phyloP scores from a whole-genome alignment of 345 rosid species.

The Turnera subulata region DNA sequence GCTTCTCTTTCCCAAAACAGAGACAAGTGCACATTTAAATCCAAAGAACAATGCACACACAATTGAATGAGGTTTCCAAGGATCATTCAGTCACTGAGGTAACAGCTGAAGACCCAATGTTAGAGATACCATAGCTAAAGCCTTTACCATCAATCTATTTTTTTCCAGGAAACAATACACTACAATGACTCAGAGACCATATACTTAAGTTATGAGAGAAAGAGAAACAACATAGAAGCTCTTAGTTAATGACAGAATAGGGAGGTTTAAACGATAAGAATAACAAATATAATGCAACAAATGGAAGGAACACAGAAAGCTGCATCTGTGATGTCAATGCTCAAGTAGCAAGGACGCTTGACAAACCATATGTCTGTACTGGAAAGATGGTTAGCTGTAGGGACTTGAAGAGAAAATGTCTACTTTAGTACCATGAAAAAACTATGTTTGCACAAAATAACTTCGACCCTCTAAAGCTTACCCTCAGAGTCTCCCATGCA shows the following conservation, averaged over 20 bases:
- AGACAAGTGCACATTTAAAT: neutral
- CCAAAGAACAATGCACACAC: neutral
- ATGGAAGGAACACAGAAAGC: neutral
- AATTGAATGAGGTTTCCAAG: too few species aligned
- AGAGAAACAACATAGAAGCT: neutral
- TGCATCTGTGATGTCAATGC: neutral
- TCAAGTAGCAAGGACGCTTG: neutral
- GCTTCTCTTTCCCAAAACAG: neutral
- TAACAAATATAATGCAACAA: neutral
- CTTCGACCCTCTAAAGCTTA: neutral
- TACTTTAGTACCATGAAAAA: too few species aligned
- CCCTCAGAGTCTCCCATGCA: conserved; percentile 34
- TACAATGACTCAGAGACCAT: neutral
- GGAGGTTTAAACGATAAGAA: neutral
- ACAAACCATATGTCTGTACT: too few species aligned
- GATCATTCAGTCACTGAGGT: neutral
- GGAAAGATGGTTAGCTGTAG: neutral
- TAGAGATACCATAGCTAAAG: neutral
- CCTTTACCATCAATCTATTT: neutral
- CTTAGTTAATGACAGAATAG: neutral
- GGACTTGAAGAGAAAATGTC: neutral
- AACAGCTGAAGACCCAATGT: neutral
- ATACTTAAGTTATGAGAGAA: neutral
- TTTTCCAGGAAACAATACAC: neutral
- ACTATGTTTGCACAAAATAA: neutral